Base-by-base conservation (phyloP, 225 moss, liverwort and hornwort species). In the Bryum argenteum region DNA sequence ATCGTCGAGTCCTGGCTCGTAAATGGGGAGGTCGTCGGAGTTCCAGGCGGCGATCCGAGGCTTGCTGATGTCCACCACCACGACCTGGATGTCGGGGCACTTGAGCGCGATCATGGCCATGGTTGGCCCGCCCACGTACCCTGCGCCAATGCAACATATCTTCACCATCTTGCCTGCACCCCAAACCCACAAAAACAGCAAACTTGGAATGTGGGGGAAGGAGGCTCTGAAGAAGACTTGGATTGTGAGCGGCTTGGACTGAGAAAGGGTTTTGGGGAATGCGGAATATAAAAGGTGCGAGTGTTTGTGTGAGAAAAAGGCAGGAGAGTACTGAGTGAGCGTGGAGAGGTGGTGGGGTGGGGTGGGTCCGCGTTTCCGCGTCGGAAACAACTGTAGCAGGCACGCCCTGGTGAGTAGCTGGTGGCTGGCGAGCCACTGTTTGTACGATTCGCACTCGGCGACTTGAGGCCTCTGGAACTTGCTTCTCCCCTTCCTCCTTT, bases 1-100 rank as follows among this genome's bases (percentile, higher is more conserved):
- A 19, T 92, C 91, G 52, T 95, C 92, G 12, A 95, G 54, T 1
- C 95, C 95, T 0, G 95, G 95, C 83, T 95, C 95, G 71, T 92
- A 95, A 28, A 95, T 95, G 8, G 95, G 95, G 10, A 95, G 82
- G 5, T 84, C 87, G 42, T 95, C 89, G 73, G 89, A 88, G 77
- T 95, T 95, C 95, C 95, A 95, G 5, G 95, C 95, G 6, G 87
- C 89, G 19, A 95, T 92, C 79, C 95, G 83, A 2, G 92, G 90
- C 80, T 88, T 91, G 51, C 89, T 88, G 33, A 95, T 95, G 65
- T 95, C 95, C 64, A 95, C 95, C 70, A 95, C 95, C 60, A 82
- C 85, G 3, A 89, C 89, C 40, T 72, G 57, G 7, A 89, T 87
- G 41, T 80, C 82, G 10, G 78, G 78, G 37, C 89, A 89, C 82